Conservation (phyloP, 192 early-diverging fungal genomes). For the Chytriomyces sp. region DNA sequence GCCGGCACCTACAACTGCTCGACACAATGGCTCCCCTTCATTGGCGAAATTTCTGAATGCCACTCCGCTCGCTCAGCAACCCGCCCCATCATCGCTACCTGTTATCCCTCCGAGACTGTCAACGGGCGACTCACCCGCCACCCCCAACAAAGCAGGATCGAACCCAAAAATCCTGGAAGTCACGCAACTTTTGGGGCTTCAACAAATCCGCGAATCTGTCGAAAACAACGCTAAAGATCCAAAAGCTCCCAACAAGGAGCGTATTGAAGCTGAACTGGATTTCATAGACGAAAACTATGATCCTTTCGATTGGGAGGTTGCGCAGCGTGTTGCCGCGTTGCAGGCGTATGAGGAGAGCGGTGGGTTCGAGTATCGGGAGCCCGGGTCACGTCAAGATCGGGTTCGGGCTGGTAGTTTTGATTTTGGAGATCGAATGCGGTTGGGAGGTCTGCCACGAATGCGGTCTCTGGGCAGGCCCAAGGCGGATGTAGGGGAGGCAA, state of each 20-base stretch:
- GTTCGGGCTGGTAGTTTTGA: background rate
- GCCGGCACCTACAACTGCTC: background rate
- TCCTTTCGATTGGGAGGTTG: conserved; percentile 82
- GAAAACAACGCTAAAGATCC: conserved; percentile 3
- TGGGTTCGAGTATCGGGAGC: too few relatives aligned
- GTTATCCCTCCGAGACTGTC: background rate
- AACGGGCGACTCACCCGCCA: background rate
- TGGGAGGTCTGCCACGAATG: background rate
- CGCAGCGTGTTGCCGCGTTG: conserved; percentile 52
- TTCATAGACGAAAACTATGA: conserved; percentile 75
- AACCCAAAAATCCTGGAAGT: conserved; percentile 7
- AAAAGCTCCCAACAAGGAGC: conserved; percentile 53
- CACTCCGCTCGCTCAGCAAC: background rate
- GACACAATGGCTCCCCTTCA: background rate
- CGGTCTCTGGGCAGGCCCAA: background rate
- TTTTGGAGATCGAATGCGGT: background rate
- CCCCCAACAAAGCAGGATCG: background rate
- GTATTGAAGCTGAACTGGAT: conserved; percentile 66
- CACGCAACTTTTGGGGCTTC: conserved; percentile 7
- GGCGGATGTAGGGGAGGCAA: background rate
- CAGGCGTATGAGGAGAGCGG: background rate
- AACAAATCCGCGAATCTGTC: background rate
- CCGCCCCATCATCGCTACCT: background rate
- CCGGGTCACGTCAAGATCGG: background rate
- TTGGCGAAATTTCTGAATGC: conserved; percentile 25